Base-by-base conservation (phyloP, 192 early-diverging fungal genomes). In the Hyaloraphidium curvatum region DNA sequence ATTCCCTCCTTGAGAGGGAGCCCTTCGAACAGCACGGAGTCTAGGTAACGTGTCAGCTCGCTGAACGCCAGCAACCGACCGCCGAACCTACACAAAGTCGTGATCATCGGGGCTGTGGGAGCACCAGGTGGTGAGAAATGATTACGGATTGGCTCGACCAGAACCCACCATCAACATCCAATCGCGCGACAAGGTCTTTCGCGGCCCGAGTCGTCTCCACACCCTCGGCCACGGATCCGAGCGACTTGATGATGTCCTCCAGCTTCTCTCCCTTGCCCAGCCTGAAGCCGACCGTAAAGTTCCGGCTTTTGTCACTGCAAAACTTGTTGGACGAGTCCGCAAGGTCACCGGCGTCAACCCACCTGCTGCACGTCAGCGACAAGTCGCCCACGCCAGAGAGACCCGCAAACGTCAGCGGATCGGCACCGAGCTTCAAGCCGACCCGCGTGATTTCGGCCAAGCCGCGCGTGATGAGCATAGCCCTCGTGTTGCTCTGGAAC, bases 351-450 rank as follows among this genome's bases (percentile, higher is more conserved):
- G 7, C 33, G n/a, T n/a, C n/a, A 11, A 37, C 33, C 33, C n/a
- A 7, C 9, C 9, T 11, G 9, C 9, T 11, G 7, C 9, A 7
- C 33, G 33, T 37, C 33, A 37, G n/a, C 33, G n/a, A 37, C 33
- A 37, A n/a, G 33, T 37, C 33, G 33, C 33, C 33, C n/a, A 37
- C n/a, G 9, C 33, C 33, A 37, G 33, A 7, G 23, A 68, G 56
- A 9, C 71, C 71, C 11, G 62, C 40, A 63, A 73, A 73, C 0
- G 71, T 73, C n/a, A 73, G 51, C 5, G 71, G 71, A 52, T 73
- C 58, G 2, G 71, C 71, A 23, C 68, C 68, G 17, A 73, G 51
- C 28, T 62, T 62, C 16, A 73, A 58, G 17, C 71, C 68, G 41
- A 71, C 40, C 16, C 68, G 50, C 22, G 68, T 57, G 17, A 68